Conservation (phyloP, 225 moss, liverwort and hornwort species). For the Bryoerythrophyllum caledonicum region DNA sequence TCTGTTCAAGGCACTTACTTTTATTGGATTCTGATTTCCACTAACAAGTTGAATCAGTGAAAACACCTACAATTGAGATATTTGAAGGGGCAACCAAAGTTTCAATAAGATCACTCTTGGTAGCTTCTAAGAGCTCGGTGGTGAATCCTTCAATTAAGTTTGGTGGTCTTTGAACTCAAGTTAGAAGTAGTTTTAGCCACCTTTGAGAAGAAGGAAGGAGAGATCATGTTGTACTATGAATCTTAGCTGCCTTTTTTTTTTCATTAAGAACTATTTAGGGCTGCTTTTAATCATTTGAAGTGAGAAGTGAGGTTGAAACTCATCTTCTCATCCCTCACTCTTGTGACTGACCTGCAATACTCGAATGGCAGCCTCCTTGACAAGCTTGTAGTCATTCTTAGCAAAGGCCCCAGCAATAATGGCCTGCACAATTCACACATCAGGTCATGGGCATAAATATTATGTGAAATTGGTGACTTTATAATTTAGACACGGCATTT, state of each 20-base stretch:
- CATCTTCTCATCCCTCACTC: too few species aligned
- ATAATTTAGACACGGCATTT: neutral
- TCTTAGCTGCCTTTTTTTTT: too few species aligned
- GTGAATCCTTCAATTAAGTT: too few species aligned
- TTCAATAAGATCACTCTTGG: too few species aligned
- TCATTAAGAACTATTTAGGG: too few species aligned
- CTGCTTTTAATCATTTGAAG: too few species aligned
- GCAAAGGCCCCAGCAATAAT: slow-evolving; percentile 48
- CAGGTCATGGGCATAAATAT: neutral
- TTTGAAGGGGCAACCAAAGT: too few species aligned
- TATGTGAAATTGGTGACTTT: neutral
- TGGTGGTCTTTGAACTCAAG: too few species aligned
- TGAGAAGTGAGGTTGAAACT: too few species aligned
- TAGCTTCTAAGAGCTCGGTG: too few species aligned
- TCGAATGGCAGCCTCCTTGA: slow-evolving; percentile 43
- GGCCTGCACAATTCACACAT: slow-evolving; percentile 25
- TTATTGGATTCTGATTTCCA: neutral
- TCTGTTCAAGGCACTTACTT: neutral
- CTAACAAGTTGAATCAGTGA: neutral
- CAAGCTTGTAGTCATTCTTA: slow-evolving; percentile 33
- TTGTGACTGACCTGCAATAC: slow-evolving; percentile 38
- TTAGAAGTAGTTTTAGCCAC: neutral
- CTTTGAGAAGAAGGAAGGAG: too few species aligned
- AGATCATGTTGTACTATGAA: too few species aligned
- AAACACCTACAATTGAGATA: neutral